Conservation (phyloP, 2,329 filamentous ascomycete species). For the Nigrograna mackinnonii region DNA sequence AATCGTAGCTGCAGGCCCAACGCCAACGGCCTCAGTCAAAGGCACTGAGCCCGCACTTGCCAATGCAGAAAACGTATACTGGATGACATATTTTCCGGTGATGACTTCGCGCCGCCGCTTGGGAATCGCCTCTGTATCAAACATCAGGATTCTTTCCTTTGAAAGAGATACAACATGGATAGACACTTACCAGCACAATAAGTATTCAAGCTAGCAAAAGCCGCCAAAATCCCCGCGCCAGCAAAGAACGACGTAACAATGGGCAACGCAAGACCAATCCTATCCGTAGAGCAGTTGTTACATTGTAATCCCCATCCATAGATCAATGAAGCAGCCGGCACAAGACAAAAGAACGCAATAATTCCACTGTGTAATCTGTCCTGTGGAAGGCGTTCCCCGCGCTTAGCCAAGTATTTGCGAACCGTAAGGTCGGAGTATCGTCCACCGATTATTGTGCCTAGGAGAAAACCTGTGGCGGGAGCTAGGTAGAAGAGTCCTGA, state of each 20-base stretch:
- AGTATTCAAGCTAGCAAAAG: conserved; percentile 45
- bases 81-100: conserved; percentile 36
- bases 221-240: conserved; percentile 41
- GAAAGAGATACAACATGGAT: no score
- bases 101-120: conserved; percentile 25
- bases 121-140: conserved; percentile 24
- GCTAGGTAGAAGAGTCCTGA: conserved; percentile 23
- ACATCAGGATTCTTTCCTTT: no score
- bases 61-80: conserved; percentile 29
- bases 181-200: conserved; percentile 41
- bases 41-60: conserved; percentile 28
- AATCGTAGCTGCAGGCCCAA: conserved; percentile 20
- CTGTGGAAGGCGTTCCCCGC: conserved; percentile 18
- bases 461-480: conserved; percentile 20
- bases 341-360: conserved; percentile 29
- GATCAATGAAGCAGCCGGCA: conserved; percentile 35
- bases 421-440: conserved; percentile 22
- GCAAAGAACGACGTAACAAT: conserved; percentile 33
- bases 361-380: conserved; percentile 25
- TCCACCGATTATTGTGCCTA: conserved; percentile 20
- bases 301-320: conserved; percentile 44
- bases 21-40: conserved; percentile 29
- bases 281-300: conserved; percentile 10
- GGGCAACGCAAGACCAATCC: not conserved
- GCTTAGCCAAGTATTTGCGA: conserved; percentile 12